Base-by-base conservation (phyloP, 805 yeast species). In the Deakozyma indianensis region DNA sequence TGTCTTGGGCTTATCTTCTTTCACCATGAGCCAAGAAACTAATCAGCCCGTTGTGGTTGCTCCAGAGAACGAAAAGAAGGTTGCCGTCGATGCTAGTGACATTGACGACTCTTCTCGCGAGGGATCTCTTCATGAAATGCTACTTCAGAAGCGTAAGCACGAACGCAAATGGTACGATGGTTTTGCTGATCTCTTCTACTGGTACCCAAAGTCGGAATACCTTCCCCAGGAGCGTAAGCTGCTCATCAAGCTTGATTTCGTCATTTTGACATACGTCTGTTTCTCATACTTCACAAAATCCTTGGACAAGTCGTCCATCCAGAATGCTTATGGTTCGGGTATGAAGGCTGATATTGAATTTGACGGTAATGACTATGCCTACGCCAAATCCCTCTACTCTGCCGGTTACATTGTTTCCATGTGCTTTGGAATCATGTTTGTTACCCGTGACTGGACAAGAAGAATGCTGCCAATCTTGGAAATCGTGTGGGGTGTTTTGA, bases 251-350 rank as follows among this genome's bases (percentile, higher is more conserved):
- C 51, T 64, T 3, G 69, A 64, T 45, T 51, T 56, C 45, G 45
- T 58, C 24, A 44, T 64, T 15, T 53, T 64, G 29, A 47, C 56
- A 2, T 64, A 61, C 41, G 55, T 59, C n/a, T 61, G 66, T 45
- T 43, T 57, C 21, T 60, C 69, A 4, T 67, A 62, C 54, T 68
- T 68, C 56, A 65, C 67, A 42, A 77, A 75, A 51, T 71, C 74
- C 48, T 56, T 77, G 29, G 81, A 77, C 56, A 64, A 73, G 43
- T 56, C 68, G 35, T 73, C 73, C 47, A 52, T 74, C 46, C 56
- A 67, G 22, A 68, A 71, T 50, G 80, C 82, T 2, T 77, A 74
- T 53, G 77, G 71, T 23, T 65, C 76, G 14, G 80, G 80, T 5
- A 71, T 77, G 78, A 62, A 70, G 47, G 73, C 70, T 48, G 80